Evolutionary conservation across 2,329 filamentous ascomycete species (phyloP), one percentile per base, ranked within the genome.

Genomic region (Aspergillus pseudoterreus): DNA sequence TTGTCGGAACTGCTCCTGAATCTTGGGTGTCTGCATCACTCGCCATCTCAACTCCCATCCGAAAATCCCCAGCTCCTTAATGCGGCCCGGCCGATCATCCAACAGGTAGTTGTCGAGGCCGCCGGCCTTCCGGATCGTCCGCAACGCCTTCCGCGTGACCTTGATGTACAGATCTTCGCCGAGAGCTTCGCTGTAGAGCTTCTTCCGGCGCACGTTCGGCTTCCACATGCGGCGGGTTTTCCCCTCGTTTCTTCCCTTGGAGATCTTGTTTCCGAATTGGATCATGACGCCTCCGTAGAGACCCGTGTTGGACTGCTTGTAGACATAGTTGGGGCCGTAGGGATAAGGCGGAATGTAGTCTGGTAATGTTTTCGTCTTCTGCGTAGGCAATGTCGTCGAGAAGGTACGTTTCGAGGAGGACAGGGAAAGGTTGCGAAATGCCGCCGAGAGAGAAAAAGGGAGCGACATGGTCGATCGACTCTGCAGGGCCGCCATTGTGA

Each of bases 41-140:
- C 88, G 82, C 88, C 91, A 96, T 58, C 94, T 79, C 64, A 99
- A 75, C 62, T 86, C 83, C 94, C 94, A 99, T 6, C 94, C 94
- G 58, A 87, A 87, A 47, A 92, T 84, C 4, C 94, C 94, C 51
- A 99, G 78, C 71, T 96, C 90, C 75, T 86, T 88, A 66, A 97
- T 80, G 57, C 94, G 82, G 38, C 79, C 81, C 14, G 86, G 77
- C 74, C 90, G 94, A 68, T 84, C 82, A 60, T 90, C 91, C 39
- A 96, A 78, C 43, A 99, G 78, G 74, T 99, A 99, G 65, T 91
- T 85, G 71, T 99, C 94, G 57, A 99, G 78, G 6, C 94, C 91
- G 53, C 92, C 92, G 56, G 87, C 84, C 68, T 91, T 92, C 67
- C 90, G 85, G 66, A 97, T 88, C 33, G 76, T 78, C 46, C 76